Base-by-base conservation (phyloP, 2,329 filamentous ascomycete species). In the Aspergillus neotritici region DNA sequence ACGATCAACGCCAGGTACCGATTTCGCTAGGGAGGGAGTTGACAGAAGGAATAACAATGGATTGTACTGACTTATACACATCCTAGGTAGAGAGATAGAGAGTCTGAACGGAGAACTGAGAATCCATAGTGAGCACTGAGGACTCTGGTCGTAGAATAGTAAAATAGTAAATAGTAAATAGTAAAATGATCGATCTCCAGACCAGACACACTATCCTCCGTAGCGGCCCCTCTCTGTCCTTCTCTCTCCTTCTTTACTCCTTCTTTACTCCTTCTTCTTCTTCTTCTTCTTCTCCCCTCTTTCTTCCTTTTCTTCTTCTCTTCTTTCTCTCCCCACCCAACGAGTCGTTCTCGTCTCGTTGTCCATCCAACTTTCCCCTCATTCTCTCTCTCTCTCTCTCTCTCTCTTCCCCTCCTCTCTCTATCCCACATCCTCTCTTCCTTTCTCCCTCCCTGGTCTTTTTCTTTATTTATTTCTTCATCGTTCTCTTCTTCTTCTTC, bases 301-400 rank as follows among this genome's bases (percentile, higher is more conserved):
- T 55, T 47, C 48, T 41, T 53, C 36, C 49, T 47, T 47, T 28
- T 53, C 37, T 44, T 57, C 52, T 53, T 53, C 56, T 51, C 43
- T 55, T 46, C 57, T 53, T 56, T 57, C 58, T 60, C 60, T 60
- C 53, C 60, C 61, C 60, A 56, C 61, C 55, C 56, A 55, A 55
- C 56, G 57, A 62, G 58, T 58, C 56, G 51, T 44, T 50, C 42
- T 46, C 50, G 49, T 53, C 52, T 58, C 48, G 47, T 77, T 77
- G 59, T 73, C 75, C 36, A 76, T 71, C 51, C 76, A 42, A 40
- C 74, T 33, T 52, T 50, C 48, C 47, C 38, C 42, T 43, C 43
- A 37, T 48, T 35, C 46, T 46, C 41, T 40, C 45, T 48, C 44
- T 51, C 43, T 47, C 43, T 50, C 51, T 54, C 49, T 46, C 43